A percentile compares a stretch with the other conserved stretches of the same genome.
phyloP scores from a whole-genome alignment of 257 asterid species.

The Nicotiana paniculata region DNA sequence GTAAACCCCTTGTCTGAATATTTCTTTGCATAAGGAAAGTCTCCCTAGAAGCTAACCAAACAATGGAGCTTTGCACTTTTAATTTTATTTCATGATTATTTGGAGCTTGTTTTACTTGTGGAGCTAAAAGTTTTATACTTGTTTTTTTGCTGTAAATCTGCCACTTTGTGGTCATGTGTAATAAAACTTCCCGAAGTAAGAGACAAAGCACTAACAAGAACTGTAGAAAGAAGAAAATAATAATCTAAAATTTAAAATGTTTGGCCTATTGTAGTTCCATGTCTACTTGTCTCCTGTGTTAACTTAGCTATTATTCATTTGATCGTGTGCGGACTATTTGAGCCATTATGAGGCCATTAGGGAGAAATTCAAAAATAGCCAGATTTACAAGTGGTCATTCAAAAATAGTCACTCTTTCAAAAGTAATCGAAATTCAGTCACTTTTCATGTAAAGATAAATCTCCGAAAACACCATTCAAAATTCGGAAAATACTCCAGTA shows the following conservation, averaged over 20 bases:
- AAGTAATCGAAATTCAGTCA: too few relatives aligned
- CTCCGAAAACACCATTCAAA: too few relatives aligned
- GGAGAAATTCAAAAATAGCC: too few relatives aligned
- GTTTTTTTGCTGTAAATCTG: neutral
- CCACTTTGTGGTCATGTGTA: neutral
- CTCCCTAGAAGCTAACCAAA: neutral
- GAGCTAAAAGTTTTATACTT: too few relatives aligned
- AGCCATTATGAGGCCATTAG: too few relatives aligned
- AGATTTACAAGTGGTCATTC: too few relatives aligned
- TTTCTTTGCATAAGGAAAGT: neutral
- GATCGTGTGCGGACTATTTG: too few relatives aligned
- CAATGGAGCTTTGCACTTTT: neutral
- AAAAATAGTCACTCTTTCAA: too few relatives aligned
- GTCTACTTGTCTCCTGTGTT: neutral
- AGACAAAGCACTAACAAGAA: neutral
- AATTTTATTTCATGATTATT: neutral
- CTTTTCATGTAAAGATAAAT: too few relatives aligned
- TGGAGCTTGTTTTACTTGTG: neutral
- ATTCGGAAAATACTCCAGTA: too few relatives aligned
- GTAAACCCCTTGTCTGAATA: neutral
- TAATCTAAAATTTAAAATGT: neutral
- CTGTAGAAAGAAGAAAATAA: neutral
- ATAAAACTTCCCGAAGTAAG: neutral
- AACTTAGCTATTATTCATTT: neutral
- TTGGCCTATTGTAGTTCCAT: neutral